Evolutionary conservation across 179 eudicot species (phyloP).

Genomic region (Sideroxylon spinosum): DNA sequence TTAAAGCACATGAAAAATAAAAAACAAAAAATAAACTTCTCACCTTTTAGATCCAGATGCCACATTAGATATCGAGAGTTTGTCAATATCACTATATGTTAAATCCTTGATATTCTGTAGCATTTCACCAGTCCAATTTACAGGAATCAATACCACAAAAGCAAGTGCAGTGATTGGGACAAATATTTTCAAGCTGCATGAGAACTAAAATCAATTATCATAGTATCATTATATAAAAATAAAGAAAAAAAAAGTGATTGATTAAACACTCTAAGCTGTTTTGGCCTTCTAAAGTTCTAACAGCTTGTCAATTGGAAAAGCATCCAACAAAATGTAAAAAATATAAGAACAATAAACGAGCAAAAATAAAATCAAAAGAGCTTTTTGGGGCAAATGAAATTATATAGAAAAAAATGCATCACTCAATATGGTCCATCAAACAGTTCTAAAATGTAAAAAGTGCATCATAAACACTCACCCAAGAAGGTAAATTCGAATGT

Average conservation of each 20-base stretch:
- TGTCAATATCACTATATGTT: conserved; percentile 71
- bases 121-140: conserved; percentile 70
- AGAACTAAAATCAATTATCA: neutral
- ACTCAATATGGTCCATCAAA: neutral
- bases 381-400: neutral
- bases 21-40: conserved; percentile 11
- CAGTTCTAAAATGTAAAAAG: neutral
- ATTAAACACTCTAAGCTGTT: neutral
- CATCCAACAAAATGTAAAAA: neutral
- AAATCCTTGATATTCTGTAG: conserved; percentile 45
- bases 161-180: conserved; percentile 72
- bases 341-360: neutral
- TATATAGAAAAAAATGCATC: neutral
- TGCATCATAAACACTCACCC: conserved; percentile 53
- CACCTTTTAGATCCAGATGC: conserved; percentile 76
- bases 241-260: neutral
- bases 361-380: neutral
- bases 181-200: conserved; percentile 91
- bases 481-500: conserved; percentile 81
- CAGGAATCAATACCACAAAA: conserved; percentile 73
- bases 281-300: neutral
- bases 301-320: neutral
- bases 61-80: conserved; percentile 87
- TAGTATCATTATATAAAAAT: neutral
- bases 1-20: neutral